Evolutionary conservation across 306 rosid species (phyloP).

Genomic region (Dryas alaskensis): DNA sequence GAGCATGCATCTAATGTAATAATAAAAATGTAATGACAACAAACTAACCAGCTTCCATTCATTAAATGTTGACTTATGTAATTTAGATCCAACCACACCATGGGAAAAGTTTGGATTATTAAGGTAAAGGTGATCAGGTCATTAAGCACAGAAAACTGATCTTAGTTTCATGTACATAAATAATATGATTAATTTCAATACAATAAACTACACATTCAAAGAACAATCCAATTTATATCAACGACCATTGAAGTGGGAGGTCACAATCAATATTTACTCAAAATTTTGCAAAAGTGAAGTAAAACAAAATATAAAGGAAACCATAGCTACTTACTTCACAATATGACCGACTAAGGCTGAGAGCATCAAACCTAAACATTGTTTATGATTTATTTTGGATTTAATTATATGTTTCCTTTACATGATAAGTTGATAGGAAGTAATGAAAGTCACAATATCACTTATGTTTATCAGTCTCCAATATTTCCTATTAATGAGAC

Average conservation of each 20-base stretch:
- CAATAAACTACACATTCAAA: not conserved
- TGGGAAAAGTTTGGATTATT: not conserved
- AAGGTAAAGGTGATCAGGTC: not conserved
- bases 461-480: slow-evolving; percentile 1
- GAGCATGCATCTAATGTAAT: not conserved
- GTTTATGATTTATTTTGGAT: not conserved
- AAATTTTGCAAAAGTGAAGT: not conserved
- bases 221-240: not conserved
- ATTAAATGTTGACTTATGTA: not conserved
- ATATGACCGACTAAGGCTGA: not conserved
- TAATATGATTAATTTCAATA: not conserved
- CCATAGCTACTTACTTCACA: not conserved
- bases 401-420: not conserved
- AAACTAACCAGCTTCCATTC: not conserved
- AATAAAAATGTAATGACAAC: not conserved
- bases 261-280: not conserved
- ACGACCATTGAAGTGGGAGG: not conserved
- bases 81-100: not conserved
- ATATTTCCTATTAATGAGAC: not conserved
- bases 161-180: not conserved
- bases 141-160: not conserved
- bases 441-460: not conserved
- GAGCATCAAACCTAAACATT: not conserved
- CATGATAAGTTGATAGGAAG: not conserved
- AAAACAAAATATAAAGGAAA: not conserved